Evolutionary conservation across 2,329 filamentous ascomycete genomes (phyloP).

Genomic region (Diaporthe sp.): DNA sequence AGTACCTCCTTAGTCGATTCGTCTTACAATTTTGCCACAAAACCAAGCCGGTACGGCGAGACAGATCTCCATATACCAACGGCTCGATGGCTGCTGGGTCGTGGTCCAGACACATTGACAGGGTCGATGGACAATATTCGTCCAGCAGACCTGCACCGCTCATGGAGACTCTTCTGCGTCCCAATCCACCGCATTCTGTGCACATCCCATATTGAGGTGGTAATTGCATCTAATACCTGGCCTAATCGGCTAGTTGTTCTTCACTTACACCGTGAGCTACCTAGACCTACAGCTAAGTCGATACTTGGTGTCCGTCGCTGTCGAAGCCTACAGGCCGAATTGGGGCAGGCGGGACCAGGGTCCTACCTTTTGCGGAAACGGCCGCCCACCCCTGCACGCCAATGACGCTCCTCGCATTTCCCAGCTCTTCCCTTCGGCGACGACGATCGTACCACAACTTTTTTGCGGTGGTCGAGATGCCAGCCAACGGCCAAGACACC

Average conservation of each 20-base stretch:
- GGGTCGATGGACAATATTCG: neutral
- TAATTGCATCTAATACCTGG: neutral
- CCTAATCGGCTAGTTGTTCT: no score
- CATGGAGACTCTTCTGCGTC: neutral
- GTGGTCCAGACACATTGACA: neutral
- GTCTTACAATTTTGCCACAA: no score
- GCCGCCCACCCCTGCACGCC: slow-evolving; percentile 21
- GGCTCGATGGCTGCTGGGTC: neutral
- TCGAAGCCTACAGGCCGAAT: neutral
- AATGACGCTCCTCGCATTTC: slow-evolving; percentile 6
- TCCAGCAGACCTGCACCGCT: neutral
- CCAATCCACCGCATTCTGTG: neutral
- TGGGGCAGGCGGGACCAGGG: neutral
- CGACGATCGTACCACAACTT: slow-evolving; percentile 12
- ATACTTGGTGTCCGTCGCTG: neutral
- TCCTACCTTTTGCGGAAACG: slow-evolving; percentile 2
- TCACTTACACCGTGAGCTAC: neutral
- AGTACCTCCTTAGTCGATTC: neutral
- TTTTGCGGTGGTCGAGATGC: slow-evolving; percentile 28
- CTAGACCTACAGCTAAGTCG: neutral
- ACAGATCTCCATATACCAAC: no score
- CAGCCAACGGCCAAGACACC: neutral
- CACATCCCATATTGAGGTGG: no score
- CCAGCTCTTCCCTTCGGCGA: neutral
- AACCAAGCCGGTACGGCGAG: no score